Conservation (phyloP, 768 basidiomycete genomes). For the Phlegmacium glaucopus region DNA sequence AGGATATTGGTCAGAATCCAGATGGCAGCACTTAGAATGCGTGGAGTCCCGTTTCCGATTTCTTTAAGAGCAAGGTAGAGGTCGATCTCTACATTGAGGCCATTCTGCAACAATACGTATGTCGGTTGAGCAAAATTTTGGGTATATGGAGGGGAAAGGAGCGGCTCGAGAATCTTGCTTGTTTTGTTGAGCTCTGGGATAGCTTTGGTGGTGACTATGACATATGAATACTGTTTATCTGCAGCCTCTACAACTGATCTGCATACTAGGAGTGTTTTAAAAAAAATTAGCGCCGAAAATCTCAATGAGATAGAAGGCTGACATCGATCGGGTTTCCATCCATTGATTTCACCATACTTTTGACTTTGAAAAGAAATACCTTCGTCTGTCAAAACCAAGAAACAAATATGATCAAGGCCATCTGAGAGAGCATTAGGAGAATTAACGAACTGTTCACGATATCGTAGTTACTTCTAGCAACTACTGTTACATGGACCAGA, state of each 20-base stretch:
- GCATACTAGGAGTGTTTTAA: constrained; percentile 40
- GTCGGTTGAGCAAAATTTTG: constrained; percentile 48
- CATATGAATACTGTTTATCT: constrained; percentile 61
- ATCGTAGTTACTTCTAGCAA: constrained; percentile 70
- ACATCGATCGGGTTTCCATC: constrained; percentile 68
- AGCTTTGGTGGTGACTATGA: constrained; percentile 67
- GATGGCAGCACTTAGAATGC: constrained; percentile 51
- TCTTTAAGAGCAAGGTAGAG: constrained; percentile 50
- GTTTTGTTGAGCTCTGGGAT: constrained; percentile 64
- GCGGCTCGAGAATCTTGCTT: constrained; percentile 49
- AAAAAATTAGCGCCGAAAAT: neutral
- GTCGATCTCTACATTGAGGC: constrained; percentile 65
- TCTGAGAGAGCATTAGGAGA: neutral
- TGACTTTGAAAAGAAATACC: constrained; percentile 55
- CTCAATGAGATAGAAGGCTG: constrained; percentile 18
- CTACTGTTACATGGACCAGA: constrained; percentile 63
- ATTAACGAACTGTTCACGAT: constrained; percentile 35
- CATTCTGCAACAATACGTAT: constrained; percentile 69
- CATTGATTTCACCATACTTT: constrained; percentile 56
- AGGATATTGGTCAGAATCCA: constrained; percentile 52
- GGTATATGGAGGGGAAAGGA: constrained; percentile 48
- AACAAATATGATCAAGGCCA: neutral
- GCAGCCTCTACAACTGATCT: constrained; percentile 56
- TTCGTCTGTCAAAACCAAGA: constrained; percentile 30
- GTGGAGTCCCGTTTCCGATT: constrained; percentile 40